These are phyloP conservation scores for Asterella californica DNA, from an alignment of 225 moss, liverwort and hornwort genomes.

Conservation along the genomic window DNA sequence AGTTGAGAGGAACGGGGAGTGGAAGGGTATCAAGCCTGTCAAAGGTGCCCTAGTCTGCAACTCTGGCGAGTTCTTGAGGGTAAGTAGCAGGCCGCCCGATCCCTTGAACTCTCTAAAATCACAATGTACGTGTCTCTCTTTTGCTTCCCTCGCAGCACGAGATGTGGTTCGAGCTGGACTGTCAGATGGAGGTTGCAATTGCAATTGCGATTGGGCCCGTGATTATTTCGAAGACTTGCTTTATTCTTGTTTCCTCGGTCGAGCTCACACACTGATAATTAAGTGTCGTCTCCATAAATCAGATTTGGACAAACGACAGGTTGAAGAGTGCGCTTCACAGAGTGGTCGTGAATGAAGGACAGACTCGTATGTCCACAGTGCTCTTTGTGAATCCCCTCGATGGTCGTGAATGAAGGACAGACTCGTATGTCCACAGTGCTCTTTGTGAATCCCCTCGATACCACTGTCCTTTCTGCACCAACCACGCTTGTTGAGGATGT, in stretches of 20 bases:
- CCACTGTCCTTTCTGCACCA: neutral
- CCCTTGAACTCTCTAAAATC: too few relatives aligned
- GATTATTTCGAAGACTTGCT: neutral
- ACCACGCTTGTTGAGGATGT: neutral
- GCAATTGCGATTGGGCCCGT: too few relatives aligned
- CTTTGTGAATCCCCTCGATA: neutral
- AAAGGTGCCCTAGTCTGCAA: slow-evolving; percentile 32
- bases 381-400: neutral
- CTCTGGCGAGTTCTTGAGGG: slow-evolving; percentile 40
- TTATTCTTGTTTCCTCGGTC: neutral
- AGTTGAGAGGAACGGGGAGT: slow-evolving; percentile 38
- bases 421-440: neutral
- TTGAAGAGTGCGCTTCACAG: neutral
- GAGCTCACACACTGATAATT: neutral
- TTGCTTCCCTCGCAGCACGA: too few relatives aligned
- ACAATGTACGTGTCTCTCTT: neutral
- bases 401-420: neutral
- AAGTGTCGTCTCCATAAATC: neutral
- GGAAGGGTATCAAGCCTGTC: slow-evolving; percentile 44
- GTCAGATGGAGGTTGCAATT: too few relatives aligned
- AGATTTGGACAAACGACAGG: neutral
- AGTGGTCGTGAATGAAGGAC: neutral
- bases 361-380: neutral
- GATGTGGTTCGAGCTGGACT: too few relatives aligned
- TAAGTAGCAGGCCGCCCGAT: slow-evolving; percentile 2